Evolutionary conservation across 2,329 filamentous ascomycete genomes (phyloP), one percentile per base, ranked within the genome.

Genomic region (Cercospora sp.): DNA sequence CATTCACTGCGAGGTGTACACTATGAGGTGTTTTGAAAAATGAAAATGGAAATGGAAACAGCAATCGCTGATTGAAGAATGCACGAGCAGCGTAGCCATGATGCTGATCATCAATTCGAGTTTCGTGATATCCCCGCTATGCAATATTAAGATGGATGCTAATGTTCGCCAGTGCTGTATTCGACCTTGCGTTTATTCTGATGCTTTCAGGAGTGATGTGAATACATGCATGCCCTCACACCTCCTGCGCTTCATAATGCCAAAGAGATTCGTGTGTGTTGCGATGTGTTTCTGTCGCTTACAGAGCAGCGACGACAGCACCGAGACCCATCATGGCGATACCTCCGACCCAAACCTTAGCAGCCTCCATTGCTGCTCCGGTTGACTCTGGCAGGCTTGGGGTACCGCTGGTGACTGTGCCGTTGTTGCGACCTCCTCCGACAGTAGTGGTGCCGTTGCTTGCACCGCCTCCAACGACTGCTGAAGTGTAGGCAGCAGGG

Each of bases 291-390:
- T 13, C 18, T 51, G 45, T 0, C 18, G 23, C 42, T 60, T 66
- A 72, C n/a, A 72, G 66, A 36, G 60, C 67, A 55, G 66, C 67
- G 45, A 72, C 69, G 12, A 69, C 45, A 23, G 64, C 71, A n/a
- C 65, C 69, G 7, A 80, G 3, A 82, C 12, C 42, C 70, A 73
- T 62, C 77, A 83, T 48, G 0, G 77, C 78, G 9, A 78, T 66
- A 23, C 82, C 78, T 18, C 81, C 82, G 23, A 85, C 74, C 82
- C 83, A 85, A 28, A 85, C 71, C 40, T 82, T 74, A 0, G 77
- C 66, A 26, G 84, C 78, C 68, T 84, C 81, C 31, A 57, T 61
- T 8, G 64, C 59, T 9, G 30, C 36, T 36, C 61, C 61, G 13
- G 45, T 63, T 12, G 33, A 33, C 48, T 64, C 48, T 61, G 23